phyloP scores from a whole-genome alignment of 306 rosid species.

The Lablab purpureus region DNA sequence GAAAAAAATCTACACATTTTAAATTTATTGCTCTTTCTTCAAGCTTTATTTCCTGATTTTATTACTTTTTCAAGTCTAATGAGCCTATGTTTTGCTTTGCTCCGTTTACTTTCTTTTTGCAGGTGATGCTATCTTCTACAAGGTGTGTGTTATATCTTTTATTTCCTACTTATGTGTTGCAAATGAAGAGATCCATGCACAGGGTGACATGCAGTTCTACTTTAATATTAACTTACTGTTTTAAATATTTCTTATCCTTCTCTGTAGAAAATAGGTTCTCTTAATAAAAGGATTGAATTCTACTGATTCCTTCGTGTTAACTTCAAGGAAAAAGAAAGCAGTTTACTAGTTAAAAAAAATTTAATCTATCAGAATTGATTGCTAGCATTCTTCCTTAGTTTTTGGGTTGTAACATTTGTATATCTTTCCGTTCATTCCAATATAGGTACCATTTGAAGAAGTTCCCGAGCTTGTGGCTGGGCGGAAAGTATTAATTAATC shows the following conservation, averaged over 20 bases:
- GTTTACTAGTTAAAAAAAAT: not conserved
- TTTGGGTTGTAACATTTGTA: conserved; percentile 32
- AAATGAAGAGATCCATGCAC: not conserved
- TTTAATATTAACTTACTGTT: conserved; percentile 30
- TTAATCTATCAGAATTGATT: not conserved
- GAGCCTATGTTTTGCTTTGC: conserved; percentile 26
- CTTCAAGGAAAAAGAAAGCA: not conserved
- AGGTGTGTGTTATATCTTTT: conserved; percentile 59
- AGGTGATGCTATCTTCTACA: conserved; percentile 74
- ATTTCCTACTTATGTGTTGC: conserved; percentile 11
- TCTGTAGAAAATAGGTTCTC: conserved; percentile 23
- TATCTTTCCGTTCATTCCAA: conserved; percentile 32
- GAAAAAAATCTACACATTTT: conserved; percentile 16
- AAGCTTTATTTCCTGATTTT: conserved; percentile 19
- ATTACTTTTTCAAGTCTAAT: conserved; percentile 47
- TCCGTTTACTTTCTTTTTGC: conserved; percentile 48
- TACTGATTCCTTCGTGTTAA: not conserved
- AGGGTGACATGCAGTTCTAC: conserved; percentile 9
- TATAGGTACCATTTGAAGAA: conserved; percentile 94
- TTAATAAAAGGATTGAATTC: conserved; percentile 18
- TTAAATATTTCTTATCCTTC: conserved; percentile 25
- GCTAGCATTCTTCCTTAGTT: conserved; percentile 9
- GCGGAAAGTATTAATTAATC: conserved; percentile 76
- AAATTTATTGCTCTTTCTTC: conserved; percentile 5
- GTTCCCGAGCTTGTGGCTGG: conserved; percentile 96